Evolutionary conservation across 371 early-diverging fungal genomes (phyloP).

Genomic region (Lichtheimia ornata): DNA sequence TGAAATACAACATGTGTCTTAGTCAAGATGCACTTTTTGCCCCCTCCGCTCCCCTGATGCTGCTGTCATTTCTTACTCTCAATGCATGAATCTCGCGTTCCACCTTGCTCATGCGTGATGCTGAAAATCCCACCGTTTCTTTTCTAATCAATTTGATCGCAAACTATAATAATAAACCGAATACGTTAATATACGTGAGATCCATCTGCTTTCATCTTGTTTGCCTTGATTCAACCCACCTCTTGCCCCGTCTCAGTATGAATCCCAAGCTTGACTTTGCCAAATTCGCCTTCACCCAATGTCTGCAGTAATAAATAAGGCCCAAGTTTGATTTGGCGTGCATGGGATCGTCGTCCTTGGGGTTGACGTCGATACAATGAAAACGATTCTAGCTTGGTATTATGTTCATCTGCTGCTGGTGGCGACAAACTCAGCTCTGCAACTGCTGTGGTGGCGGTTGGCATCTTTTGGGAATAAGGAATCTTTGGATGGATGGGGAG

Average conservation of each 20-base stretch:
- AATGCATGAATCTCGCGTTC: conserved; percentile 77
- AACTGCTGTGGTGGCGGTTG: too few species aligned
- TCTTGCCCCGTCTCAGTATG: conserved; percentile 89
- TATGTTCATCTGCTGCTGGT: too few species aligned
- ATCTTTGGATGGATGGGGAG: too few species aligned
- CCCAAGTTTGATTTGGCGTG: conserved; percentile 68
- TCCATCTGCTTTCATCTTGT: too few species aligned
- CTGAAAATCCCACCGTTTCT: conserved; percentile 45
- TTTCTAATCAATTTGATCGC: conserved; percentile 72
- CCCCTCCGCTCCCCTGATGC: too few species aligned
- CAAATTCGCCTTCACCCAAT: conserved; percentile 97
- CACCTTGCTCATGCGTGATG: conserved; percentile 61
- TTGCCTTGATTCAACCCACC: too few species aligned
- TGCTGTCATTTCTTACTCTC: conserved; percentile 52
- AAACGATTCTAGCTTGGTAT: conserved; percentile 13
- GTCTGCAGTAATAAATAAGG: conserved; percentile 90
- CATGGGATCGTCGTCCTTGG: conserved; percentile 13
- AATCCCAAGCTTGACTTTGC: conserved; percentile 95
- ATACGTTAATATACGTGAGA: background rate
- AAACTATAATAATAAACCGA: conserved; percentile 35
- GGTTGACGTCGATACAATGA: conserved; percentile 38
- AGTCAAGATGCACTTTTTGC: background rate
- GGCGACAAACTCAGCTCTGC: too few species aligned
- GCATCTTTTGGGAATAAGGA: too few species aligned
- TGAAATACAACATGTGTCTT: conserved; percentile 21